Evolutionary conservation across 2,329 filamentous ascomycete species (phyloP).

Genomic region (Polytolypa hystricis): DNA sequence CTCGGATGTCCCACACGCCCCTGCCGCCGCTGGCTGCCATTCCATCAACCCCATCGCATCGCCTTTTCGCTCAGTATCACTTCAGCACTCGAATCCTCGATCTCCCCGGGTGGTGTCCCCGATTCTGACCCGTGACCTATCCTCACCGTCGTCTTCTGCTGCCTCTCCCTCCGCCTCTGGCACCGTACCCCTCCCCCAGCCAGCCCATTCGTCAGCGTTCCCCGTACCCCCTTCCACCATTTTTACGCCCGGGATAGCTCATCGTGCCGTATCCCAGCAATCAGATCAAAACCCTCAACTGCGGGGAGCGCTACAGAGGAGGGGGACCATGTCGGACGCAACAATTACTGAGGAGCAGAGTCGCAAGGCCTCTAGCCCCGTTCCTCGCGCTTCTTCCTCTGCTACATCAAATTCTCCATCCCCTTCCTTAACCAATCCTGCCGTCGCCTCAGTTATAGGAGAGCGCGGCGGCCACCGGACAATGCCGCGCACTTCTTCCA

Average conservation of each 20-base stretch:
- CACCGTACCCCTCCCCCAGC: not conserved
- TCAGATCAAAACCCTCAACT: no score
- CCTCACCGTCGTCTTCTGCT: not conserved
- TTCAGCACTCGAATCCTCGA: not conserved
- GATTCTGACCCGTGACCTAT: not conserved
- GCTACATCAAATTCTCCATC: constrained; percentile 22
- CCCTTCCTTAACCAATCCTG: constrained; percentile 17
- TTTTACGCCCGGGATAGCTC: no score
- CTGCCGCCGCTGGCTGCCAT: constrained; percentile 10
- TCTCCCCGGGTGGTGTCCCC: not conserved
- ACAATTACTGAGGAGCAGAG: no score
- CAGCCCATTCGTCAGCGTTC: not conserved
- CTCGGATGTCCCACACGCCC: constrained; percentile 18
- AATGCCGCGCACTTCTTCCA: constrained; percentile 67
- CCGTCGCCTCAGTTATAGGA: constrained; percentile 7
- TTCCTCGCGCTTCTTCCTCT: constrained; percentile 14
- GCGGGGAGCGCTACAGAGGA: no score
- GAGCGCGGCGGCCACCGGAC: constrained; percentile 12
- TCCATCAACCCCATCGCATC: constrained; percentile 15
- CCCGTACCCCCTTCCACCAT: constrained; percentile 2
- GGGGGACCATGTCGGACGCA: no score
- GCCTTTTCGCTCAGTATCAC: not conserved
- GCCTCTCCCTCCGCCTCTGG: not conserved
- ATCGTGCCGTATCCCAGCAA: no score
- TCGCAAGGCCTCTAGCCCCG: constrained; percentile 18